Base-by-base conservation (phyloP, 179 eudicot species). In the Corrigiola litoralis region DNA sequence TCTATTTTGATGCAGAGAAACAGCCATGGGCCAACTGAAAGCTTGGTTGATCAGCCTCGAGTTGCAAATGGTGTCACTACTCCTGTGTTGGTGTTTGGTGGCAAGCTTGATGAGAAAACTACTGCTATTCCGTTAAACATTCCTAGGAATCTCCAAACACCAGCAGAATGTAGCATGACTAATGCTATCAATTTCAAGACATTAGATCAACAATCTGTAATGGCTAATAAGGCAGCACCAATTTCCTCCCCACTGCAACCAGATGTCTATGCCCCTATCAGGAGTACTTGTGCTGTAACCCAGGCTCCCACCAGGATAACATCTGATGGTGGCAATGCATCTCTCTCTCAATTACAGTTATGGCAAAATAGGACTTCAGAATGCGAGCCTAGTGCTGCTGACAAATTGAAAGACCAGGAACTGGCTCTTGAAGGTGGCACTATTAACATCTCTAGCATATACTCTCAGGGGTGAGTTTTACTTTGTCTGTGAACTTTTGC, bases 401-500 rank as follows among this genome's bases (percentile, higher is more conserved):
- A 61, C 46, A 85, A 82, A 76, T 42, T 73, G 61, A 81, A 81
- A 75, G 84, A 81, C 49, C 82, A 78, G 51, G 95, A 84, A 41
- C 56, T 77, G 54, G 69, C 84, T 23, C 74, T 84, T 74, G 95
- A 87, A 74, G 87, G 95, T 50, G 96, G 95, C 40, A 81, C 82
- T 33, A 87, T 87, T 49, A 87, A 75, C 83, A 85, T 92, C 67
- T 92, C 98, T 25, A 90, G 77, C 75, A 65, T 69, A 50, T 92
- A 92, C 51, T 92, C 98, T 36, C 87, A 85, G 71, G 90, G 86
- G 98, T 92, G 47, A 87, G 87, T 70, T 29, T 37, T 6, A 52
- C 67, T 45, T 27, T 50, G 14, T 65, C 50, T 48, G n/a, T 44
- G 4, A 44, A 38, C 57, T 13, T 56, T 34, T 20, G 9, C 51